Percentiles rank a stretch among this genome's conserved stretches.
Conservation (phyloP, 495 filamentous ascomycete genomes). For the Trichoderma erinaceum region DNA sequence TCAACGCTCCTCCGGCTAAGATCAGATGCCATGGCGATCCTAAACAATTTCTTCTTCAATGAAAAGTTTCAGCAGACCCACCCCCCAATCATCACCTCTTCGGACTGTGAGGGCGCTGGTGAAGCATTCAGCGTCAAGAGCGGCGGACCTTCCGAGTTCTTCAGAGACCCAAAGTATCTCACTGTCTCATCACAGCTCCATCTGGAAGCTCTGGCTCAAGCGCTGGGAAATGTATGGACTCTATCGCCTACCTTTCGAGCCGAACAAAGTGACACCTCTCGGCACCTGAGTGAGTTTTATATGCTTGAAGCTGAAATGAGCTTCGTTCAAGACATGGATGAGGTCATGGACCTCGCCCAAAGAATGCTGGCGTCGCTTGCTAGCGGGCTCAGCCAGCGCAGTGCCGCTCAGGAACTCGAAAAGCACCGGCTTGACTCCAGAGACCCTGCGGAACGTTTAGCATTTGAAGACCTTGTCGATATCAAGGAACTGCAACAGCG, state of each 20-base stretch:
- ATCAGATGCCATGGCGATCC: constrained; percentile 66
- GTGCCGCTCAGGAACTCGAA: constrained; percentile 56
- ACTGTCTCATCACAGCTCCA: constrained; percentile 95
- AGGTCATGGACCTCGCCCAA: constrained; percentile 75
- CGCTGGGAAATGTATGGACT: constrained; percentile 88
- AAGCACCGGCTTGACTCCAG: constrained; percentile 20
- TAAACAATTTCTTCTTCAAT: constrained; percentile 65
- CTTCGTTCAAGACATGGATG: constrained; percentile 63
- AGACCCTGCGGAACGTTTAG: constrained; percentile 8
- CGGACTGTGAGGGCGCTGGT: constrained; percentile 94
- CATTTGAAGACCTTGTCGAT: constrained; percentile 27
- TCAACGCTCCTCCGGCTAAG: constrained; percentile 74
- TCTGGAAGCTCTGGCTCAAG: constrained; percentile 84
- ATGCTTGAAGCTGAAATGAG: constrained; percentile 91
- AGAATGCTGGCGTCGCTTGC: constrained; percentile 61
- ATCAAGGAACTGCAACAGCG: constrained; percentile 50
- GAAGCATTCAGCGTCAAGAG: constrained; percentile 78
- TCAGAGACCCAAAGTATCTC: constrained; percentile 85
- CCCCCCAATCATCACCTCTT: constrained; percentile 90
- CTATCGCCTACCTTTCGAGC: constrained; percentile 90
- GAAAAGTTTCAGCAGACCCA: constrained; percentile 79
- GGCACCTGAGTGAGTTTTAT: constrained; percentile 96
- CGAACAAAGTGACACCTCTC: constrained; percentile 87
- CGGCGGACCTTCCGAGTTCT: constrained; percentile 37
- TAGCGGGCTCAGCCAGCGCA: constrained; percentile 46